Evolutionary conservation across 164 flowering plant genomes (phyloP), one percentile per base, ranked within the genome.

Genomic region (Cinnamomum micranthum): DNA sequence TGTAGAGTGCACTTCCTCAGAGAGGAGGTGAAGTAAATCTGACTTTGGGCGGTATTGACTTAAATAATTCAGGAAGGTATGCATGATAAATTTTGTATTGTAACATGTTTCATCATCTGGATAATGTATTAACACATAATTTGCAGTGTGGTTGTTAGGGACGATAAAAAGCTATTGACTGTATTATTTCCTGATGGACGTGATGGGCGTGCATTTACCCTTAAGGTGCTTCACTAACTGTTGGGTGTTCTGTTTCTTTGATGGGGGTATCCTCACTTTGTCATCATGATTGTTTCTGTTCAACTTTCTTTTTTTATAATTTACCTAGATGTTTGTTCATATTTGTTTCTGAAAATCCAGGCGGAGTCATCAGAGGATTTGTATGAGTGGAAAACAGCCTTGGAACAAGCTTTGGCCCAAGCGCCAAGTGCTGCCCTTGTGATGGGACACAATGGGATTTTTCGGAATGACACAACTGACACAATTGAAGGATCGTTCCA

Each of bases 141-240:
- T 72, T 88, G 82, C 88, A 96, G 99, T 80, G 99, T 96, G 78
- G 97, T 96, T 76, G 97, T 92, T 27, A 84, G 97, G 83, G 99
- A 94, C 79, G 98, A 96, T 81, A 96, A 96, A 81, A 94, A 91
- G 74, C 84, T 96, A 65, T 77, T 96, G 70, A 96, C 99, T 73
- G 99, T 96, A 23, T 81, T 96, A 77, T 96, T 96, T 83, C 99
- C 99, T 75, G 99, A 94, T 86, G 98, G 99, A 66, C 99, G 99
- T 82, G 97, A 96, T 86, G 98, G 98, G 47, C 84, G 99, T 22
- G 95, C 97, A 7, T 96, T 96, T 80, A 94, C 98, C 23, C 98
- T 96, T 67, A 94, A 96, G 99, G 99, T 96, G 75, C 79, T 63
- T 73, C 58, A 65, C 69, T 71, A 47, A 58, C 68, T 58, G n/a